Base-by-base conservation (phyloP, 306 rosid genomes). In the Cucumis melo region DNA sequence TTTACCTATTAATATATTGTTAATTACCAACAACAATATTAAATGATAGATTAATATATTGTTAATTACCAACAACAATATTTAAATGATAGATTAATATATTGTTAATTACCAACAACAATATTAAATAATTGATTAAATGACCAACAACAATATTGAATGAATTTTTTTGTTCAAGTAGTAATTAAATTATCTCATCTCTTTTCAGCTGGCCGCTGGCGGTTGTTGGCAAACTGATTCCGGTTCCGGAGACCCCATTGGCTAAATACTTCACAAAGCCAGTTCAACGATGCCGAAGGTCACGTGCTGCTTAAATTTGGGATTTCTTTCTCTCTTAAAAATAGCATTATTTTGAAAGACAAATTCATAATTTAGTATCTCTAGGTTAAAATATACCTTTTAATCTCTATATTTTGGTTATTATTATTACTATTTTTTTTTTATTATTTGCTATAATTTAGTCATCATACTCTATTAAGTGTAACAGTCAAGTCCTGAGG, bases 181-280 rank as follows among this genome's bases (percentile, higher is more conserved):
- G 70, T 34, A 32, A 63, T 34, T 63, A 63, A 8, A 58, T n/a
- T 62, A 59, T 77, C 39, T n/a, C 15, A 13, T 57, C 77, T 83
- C 8, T 41, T 41, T 66, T 66, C 91, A 91, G 98, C 55, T 93
- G 98, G 98, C 98, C 98, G 54, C 94, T 91, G 41, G 97, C 97
- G 20, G 6, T 89, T 11, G 34, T 80, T 20, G 98, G 97, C 27
- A 93, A 93, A 79, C 77, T 93, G 4, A 87, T 93, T 61, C 96
- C 96, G 9, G 98, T 93, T 79, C 88, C 98, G 0, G 78, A 78
- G 84, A 90, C 94, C 61, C 93, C 97, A 21, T 1, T 84, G 32
- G 80, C 85, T 44, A 73, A 86, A 21, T 82, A 72, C 80, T 75
- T 88, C 74, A 29, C 20, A 14, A 79, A 27, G 82, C 65, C 78